Evolutionary conservation across 2,329 filamentous ascomycete species (phyloP), one percentile per base, ranked within the genome.

Genomic region (Geosmithia flava): DNA sequence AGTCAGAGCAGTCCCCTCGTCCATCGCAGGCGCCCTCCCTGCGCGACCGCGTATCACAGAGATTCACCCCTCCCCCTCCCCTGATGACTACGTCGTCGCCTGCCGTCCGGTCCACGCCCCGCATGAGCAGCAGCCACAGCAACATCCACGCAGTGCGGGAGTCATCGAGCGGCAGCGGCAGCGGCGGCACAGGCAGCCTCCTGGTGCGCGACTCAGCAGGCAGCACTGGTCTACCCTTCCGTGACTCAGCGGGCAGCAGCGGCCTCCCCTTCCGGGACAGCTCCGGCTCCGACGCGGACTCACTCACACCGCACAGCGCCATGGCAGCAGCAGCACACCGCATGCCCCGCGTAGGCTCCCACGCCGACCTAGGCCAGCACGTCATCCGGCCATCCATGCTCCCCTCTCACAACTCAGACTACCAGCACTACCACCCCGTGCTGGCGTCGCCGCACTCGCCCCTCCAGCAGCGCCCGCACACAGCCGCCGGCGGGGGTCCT

Each of bases 391-490:
- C 47, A 23, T 30, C 44, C 2, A 16, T 49, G 23, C 60, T 74
- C 20, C 69, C 70, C 1, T 74, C 71, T 3, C 74, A 74, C 2
- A 65, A 66, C 17, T 76, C 73, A 0, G 75, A 78, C 19, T 66
- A 69, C 47, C 78, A 81, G 52, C 75, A 70, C 53, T 83, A 81
- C 61, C 75, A 73, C 11, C 79, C 80, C 0, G 78, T 83, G 2
- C 73, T 74, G 43, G 79, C 79, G 15, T 80, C 74, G 43, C 79
- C 79, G 3, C 74, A 83, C 54, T 83, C 79, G 5, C 79, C 80
- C 13, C 62, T 83, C 1, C 79, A 82, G 58, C 77, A 76, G 56
- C 65, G 71, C 30, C 76, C 74, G 27, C 77, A 75, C 61, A 82
- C 71, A 13, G 55, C 60, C 7, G 56, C 59, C 33, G 33, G 33